Conservation (phyloP, 768 basidiomycete species). For the Pulveroboletus ravenelii region DNA sequence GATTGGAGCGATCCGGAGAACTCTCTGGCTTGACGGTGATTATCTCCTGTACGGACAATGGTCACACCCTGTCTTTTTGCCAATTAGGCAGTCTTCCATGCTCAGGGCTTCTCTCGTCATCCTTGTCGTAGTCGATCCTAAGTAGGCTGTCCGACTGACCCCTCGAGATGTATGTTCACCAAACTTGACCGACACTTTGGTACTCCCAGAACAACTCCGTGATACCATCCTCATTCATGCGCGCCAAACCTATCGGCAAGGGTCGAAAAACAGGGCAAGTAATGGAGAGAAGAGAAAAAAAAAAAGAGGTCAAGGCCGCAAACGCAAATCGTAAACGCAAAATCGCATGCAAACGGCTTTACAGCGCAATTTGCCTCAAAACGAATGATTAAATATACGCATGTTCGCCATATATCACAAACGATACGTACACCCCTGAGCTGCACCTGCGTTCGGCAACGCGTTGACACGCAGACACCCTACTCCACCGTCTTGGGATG, state of each 20-base stretch:
- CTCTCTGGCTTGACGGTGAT: slow-evolving; percentile 21
- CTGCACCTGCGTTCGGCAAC: slow-evolving; percentile 1
- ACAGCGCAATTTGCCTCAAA: slow-evolving; percentile 19
- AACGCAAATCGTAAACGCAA: slow-evolving; percentile 12
- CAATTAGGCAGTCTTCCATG: not conserved
- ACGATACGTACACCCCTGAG: slow-evolving; percentile 14
- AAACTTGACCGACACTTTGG: slow-evolving; percentile 17
- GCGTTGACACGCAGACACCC: slow-evolving; percentile 7
- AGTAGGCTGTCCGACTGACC: slow-evolving; percentile 3
- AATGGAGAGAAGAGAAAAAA: not conserved
- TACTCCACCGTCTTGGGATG: slow-evolving; percentile 11
- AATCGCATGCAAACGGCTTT: not conserved
- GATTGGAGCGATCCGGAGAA: slow-evolving; percentile 4
- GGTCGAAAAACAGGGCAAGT: too few species aligned
- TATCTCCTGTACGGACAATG: slow-evolving; percentile 16
- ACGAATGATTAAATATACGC: slow-evolving; percentile 2
- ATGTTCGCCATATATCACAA: slow-evolving; percentile 8
- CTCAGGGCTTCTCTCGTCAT: slow-evolving; percentile 6
- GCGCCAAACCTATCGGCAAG: slow-evolving; percentile 1
- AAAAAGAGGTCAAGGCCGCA: not conserved
- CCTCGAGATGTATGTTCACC: slow-evolving; percentile 4
- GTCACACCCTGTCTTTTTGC: not conserved
- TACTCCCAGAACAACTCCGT: slow-evolving; percentile 5
- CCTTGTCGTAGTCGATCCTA: slow-evolving; percentile 1
- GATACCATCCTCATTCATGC: slow-evolving; percentile 1